Evolutionary conservation across 139 green algal genomes (phyloP).

Genomic region (Coelastrella sp.): DNA sequence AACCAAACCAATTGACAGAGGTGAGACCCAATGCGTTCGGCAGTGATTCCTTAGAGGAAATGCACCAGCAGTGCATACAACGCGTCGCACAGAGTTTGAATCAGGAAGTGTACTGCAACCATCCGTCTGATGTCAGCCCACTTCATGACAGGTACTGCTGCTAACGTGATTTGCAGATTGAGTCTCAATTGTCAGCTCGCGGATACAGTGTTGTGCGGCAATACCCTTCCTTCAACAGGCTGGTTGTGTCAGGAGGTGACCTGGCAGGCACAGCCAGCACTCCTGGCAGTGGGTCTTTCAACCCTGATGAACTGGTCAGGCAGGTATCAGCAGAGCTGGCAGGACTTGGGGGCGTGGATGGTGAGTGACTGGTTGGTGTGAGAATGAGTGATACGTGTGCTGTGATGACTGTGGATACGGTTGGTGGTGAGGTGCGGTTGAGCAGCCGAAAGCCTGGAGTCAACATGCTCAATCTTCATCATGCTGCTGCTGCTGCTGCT

Average conservation of each 20-base stretch:
- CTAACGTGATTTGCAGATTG: neutral
- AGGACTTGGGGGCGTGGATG: neutral
- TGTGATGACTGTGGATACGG: neutral
- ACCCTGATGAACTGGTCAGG: neutral
- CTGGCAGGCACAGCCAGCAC: constrained; percentile 16
- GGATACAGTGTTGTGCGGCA: constrained; percentile 11
- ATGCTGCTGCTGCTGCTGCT: neutral
- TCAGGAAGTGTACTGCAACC: neutral
- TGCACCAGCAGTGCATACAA: no score
- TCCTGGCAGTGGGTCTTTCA: neutral
- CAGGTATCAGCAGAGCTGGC: neutral
- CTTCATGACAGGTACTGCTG: neutral
- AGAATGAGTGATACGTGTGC: neutral
- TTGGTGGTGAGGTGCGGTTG: neutral
- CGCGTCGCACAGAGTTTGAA: neutral
- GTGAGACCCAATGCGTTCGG: no score
- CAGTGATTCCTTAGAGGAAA: no score
- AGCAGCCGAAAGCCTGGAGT: neutral
- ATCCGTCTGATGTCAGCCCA: neutral
- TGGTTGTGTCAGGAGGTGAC: neutral
- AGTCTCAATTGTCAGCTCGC: neutral
- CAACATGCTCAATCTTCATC: neutral
- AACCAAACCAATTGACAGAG: no score
- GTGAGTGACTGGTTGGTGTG: neutral
- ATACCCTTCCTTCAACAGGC: neutral